Conservation (phyloP, 805 yeast species). For the Ogataea zsoltii region DNA sequence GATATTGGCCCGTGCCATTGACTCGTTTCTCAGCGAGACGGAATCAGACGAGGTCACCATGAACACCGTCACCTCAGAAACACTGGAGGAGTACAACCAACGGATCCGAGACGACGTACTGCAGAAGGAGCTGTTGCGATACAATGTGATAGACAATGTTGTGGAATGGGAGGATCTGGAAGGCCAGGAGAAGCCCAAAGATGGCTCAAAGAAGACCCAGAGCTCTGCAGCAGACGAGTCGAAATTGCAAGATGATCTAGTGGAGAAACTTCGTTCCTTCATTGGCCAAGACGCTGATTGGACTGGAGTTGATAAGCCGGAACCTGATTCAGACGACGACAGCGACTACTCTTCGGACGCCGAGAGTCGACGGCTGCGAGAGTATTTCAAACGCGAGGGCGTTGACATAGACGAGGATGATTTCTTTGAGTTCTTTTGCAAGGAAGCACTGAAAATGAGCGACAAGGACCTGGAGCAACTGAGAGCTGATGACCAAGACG, state of each 20-base stretch:
- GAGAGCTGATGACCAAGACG: constrained; percentile 9
- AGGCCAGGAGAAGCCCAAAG: constrained; percentile 1
- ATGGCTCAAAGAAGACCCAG: background rate
- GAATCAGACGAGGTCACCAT: background rate
- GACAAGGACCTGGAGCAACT: constrained; percentile 46
- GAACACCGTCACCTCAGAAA: background rate
- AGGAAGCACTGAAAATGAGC: constrained; percentile 51
- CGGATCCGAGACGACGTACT: constrained; percentile 22
- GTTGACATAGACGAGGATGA: constrained; percentile 64
- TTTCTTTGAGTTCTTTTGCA: constrained; percentile 62
- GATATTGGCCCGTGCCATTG: constrained; percentile 6
- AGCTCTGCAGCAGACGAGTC: constrained; percentile 1
- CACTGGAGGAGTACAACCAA: constrained; percentile 17
- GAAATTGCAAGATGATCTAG: constrained; percentile 24
- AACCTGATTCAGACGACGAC: constrained; percentile 20
- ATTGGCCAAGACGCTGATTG: constrained; percentile 19
- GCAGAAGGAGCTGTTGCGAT: constrained; percentile 31
- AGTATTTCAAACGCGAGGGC: constrained; percentile 34
- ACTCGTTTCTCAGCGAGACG: background rate
- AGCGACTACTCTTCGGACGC: constrained; percentile 26
- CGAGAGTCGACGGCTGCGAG: constrained; percentile 17
- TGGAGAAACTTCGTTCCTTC: constrained; percentile 23
- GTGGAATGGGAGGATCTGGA: constrained; percentile 22
- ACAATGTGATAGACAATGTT: constrained; percentile 20
- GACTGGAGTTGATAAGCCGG: constrained; percentile 23